phyloP scores from a whole-genome alignment of 2,329 filamentous ascomycete species.

The Trematosphaeria pertusa region DNA sequence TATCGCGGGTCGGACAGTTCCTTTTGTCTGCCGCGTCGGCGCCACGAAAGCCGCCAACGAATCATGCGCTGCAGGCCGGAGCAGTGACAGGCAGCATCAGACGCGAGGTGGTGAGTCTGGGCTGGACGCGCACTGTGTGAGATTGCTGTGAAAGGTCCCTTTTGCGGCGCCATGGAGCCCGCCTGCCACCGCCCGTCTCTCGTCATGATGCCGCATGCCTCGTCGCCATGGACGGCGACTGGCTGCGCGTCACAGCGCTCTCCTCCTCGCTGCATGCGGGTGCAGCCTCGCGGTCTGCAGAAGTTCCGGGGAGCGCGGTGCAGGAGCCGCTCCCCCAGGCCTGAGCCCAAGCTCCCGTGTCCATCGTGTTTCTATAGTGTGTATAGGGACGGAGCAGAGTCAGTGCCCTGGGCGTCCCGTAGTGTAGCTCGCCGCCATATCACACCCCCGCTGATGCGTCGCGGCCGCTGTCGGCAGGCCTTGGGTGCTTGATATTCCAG shows the following conservation, averaged over 20 bases:
- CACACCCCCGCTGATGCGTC: constrained; percentile 5
- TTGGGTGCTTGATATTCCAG: constrained; percentile 28
- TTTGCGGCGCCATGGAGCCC: constrained; percentile 29
- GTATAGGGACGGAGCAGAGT: neutral
- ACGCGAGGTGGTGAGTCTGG: constrained; percentile 27
- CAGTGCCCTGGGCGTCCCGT: constrained; percentile 4
- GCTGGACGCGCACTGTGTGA: constrained; percentile 15
- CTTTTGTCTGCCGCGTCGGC: constrained; percentile 35
- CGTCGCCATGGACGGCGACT: too few species aligned
- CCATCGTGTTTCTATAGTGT: neutral
- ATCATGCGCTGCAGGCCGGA: constrained; percentile 37
- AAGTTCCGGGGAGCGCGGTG: neutral
- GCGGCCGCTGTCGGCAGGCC: constrained; percentile 19
- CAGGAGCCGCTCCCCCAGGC: neutral
- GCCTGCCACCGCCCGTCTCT: constrained; percentile 24
- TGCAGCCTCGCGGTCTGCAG: constrained; percentile 28
- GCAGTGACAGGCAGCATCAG: constrained; percentile 35
- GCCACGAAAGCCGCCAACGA: constrained; percentile 33
- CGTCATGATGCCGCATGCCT: too few species aligned
- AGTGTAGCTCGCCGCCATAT: constrained; percentile 14
- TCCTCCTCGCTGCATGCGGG: constrained; percentile 25
- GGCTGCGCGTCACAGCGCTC: constrained; percentile 5
- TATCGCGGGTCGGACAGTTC: constrained; percentile 34
- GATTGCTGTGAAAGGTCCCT: constrained; percentile 27
- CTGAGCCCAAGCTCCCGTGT: neutral